Evolutionary conservation across 2,329 filamentous ascomycete species (phyloP).

Genomic region (Colletotrichum sp.): DNA sequence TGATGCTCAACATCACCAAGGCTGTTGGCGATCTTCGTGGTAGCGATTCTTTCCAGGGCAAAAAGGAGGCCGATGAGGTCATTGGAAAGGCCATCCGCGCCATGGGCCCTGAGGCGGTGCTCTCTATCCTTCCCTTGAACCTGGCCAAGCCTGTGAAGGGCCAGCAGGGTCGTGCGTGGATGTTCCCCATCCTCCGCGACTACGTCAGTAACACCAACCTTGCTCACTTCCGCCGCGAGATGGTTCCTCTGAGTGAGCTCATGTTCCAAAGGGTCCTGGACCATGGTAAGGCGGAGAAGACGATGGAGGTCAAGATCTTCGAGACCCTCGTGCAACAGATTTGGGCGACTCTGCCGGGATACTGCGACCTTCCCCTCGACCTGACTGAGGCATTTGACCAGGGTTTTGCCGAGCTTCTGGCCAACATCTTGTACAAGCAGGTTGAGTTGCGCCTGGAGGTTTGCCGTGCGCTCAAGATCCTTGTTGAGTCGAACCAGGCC

Average conservation of each 20-base stretch:
- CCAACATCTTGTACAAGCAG: constrained; percentile 92
- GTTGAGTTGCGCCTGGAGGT: constrained; percentile 85
- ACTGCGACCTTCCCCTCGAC: constrained; percentile 91
- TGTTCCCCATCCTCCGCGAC: constrained; percentile 89
- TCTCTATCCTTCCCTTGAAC: constrained; percentile 85
- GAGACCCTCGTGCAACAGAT: constrained; percentile 95
- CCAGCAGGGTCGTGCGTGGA: constrained; percentile 88
- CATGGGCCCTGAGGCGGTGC: constrained; percentile 86
- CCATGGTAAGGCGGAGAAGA: constrained; percentile 82
- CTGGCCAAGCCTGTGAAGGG: constrained; percentile 77
- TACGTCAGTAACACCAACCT: constrained; percentile 88
- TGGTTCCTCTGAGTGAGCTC: constrained; percentile 86
- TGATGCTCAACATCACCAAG: constrained; percentile 76
- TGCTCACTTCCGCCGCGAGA: constrained; percentile 81
- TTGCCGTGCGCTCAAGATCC: constrained; percentile 82
- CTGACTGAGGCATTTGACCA: constrained; percentile 80
- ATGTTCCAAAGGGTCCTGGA: constrained; percentile 91
- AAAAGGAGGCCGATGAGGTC: constrained; percentile 92
- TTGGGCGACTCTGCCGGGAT: constrained; percentile 92
- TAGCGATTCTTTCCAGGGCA: constrained; percentile 87
- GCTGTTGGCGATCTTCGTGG: constrained; percentile 85
- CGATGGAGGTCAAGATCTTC: constrained; percentile 96
- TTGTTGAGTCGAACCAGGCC: constrained; percentile 91
- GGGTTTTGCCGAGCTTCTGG: constrained; percentile 84
- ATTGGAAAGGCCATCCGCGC: constrained; percentile 86